A percentile compares a stretch with the other conserved stretches of the same genome.
Evolutionary conservation across 1,139 yeast genomes (phyloP).

Genomic region (Kluyveromyces sp.): DNA sequence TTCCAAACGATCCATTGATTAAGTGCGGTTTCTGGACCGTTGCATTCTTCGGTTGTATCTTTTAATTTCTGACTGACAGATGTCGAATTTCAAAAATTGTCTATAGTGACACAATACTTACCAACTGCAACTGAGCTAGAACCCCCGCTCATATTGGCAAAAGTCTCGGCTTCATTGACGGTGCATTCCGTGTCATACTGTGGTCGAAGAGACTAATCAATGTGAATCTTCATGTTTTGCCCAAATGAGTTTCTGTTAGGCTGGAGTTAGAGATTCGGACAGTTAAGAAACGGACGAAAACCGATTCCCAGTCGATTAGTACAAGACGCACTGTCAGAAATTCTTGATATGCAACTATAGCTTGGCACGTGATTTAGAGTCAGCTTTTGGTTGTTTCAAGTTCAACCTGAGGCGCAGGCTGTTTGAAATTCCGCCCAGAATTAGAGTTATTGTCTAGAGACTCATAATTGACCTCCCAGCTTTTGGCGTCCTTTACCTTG

Average conservation of each 20-base stretch:
- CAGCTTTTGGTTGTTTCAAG: background rate
- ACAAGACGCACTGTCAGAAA: no score
- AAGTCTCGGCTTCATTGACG: background rate
- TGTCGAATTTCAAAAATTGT: background rate
- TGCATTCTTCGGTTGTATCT: background rate
- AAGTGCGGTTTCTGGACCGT: background rate
- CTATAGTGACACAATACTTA: background rate
- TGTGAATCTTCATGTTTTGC: no score
- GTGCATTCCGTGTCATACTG: background rate
- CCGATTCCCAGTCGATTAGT: no score
- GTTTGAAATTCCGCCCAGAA: background rate
- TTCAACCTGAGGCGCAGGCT: background rate
- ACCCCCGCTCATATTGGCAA: no score
- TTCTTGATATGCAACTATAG: background rate
- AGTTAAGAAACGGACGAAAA: no score
- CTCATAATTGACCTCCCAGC: slow-evolving; percentile 9
- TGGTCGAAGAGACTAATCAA: no score
- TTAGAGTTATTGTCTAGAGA: background rate
- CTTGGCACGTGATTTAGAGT: background rate
- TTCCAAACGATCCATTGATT: background rate
- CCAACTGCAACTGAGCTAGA: background rate
- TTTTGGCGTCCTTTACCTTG: slow-evolving; percentile 9
- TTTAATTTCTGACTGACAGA: background rate
- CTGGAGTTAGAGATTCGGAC: no score
- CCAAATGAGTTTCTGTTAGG: no score